Evolutionary conservation across 306 rosid genomes (phyloP), one percentile per base, ranked within the genome.

Genomic region (Abrus precatorius): DNA sequence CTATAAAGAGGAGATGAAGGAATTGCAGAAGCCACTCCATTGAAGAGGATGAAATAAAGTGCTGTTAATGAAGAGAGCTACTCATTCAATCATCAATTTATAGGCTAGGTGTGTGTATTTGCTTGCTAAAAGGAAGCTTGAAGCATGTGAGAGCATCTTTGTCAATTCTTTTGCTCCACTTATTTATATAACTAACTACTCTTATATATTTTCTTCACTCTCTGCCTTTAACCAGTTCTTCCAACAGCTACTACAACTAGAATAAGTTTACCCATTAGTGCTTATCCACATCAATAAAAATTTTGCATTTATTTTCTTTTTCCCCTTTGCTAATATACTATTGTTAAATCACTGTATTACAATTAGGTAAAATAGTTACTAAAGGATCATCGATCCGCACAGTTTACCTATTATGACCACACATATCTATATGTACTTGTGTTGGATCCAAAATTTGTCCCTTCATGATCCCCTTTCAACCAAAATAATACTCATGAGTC

Each of bases 11-110:
- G 52, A 81, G 52, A 80, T 49, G 72, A 27, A 84, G 69, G 28
- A 86, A 74, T 65, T 81, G 83, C 7, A 72, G 82, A 88, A 87
- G 80, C 7, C 84, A 66, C 78, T 80, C 88, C 97, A 94, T 92
- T 72, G 91, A 47, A 78, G 87, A 62, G 12, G 40, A 40, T 49
- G 69, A 63, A 74, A 34, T n/a, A 0, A 34, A 49, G 77, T 61
- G 71, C 2, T 74, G 11, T 13, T 70, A 62, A 38, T 68, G 83
- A 72, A 69, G 73, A 41, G 67, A 56, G 6, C 2, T 59, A 43
- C 44, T 72, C 29, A 72, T 77, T 73, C 57, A 64, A 76, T 71
- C 54, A 72, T 78, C 59, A 41, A 84, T 78, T 71, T 85, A 87
- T 67, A 84, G 87, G 88, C 67, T 45, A 7, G 48, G 79, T 82